Conservation (phyloP, 345 rosid genomes). For the Abelmoschus esculentus region DNA sequence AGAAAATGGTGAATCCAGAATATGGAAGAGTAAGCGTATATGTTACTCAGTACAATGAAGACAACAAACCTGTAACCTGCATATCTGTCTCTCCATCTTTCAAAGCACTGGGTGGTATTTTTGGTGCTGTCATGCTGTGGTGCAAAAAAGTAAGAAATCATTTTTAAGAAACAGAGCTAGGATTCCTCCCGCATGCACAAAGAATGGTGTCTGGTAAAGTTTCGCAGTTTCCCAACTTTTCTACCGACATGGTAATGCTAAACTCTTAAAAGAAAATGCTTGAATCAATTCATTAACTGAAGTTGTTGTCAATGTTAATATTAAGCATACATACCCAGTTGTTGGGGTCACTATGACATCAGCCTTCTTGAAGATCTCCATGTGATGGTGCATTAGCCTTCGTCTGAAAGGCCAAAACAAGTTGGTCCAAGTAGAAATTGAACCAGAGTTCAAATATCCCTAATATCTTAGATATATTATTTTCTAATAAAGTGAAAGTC, state of each 20-base stretch:
- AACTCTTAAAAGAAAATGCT: background rate
- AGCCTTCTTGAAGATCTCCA: conserved; percentile 78
- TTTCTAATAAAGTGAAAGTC: background rate
- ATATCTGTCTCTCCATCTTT: conserved; percentile 68
- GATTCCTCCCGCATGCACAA: background rate
- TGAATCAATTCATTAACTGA: background rate
- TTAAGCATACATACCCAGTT: conserved; percentile 43
- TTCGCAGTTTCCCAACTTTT: background rate
- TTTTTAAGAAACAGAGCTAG: background rate
- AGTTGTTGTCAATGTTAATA: background rate
- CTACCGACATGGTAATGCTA: background rate
- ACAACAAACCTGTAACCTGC: conserved; percentile 50
- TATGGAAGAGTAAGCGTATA: background rate
- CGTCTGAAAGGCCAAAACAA: conserved; percentile 55
- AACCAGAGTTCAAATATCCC: background rate
- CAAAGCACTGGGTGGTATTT: conserved; percentile 61
- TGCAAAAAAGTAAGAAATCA: background rate
- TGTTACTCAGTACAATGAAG: background rate
- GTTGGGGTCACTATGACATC: conserved; percentile 88
- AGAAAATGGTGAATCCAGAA: background rate
- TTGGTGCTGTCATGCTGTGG: conserved; percentile 79
- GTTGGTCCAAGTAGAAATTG: background rate
- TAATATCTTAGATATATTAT: background rate
- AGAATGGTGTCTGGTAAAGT: background rate
- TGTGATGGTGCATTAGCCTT: conserved; percentile 64